Conservation (phyloP, 257 asterid species). For the Echium plantagineum region DNA sequence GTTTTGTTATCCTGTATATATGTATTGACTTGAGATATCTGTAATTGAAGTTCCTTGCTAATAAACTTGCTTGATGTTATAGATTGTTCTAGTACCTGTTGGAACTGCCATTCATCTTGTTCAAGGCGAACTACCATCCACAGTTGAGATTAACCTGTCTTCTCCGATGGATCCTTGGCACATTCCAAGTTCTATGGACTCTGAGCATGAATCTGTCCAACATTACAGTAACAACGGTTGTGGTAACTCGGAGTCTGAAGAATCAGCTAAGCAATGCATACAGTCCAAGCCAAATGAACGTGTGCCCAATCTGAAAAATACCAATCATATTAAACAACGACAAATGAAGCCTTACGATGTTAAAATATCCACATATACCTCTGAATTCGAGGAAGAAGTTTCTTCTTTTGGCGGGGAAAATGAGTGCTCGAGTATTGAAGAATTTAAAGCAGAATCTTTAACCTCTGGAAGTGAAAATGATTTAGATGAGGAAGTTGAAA, state of each 20-base stretch:
- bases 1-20: conserved; percentile 1
- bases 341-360: conserved; percentile 8
- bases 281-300: background rate
- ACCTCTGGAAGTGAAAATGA: conserved; percentile 39
- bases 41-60: conserved; percentile 5
- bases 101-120: conserved; percentile 85
- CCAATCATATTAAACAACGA: background rate
- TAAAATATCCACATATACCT: conserved; percentile 18
- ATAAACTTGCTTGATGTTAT: conserved; percentile 8
- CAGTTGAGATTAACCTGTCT: conserved; percentile 49
- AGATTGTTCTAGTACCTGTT: conserved; percentile 81
- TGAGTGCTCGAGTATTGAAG: conserved; percentile 27
- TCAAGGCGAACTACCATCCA: conserved; percentile 65
- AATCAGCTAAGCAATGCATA: background rate
- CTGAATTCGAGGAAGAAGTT: conserved; percentile 14
- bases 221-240: background rate
- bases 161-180: conserved; percentile 81
- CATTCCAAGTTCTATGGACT: conserved; percentile 54
- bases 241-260: background rate
- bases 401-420: conserved; percentile 18
- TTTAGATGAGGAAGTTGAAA: conserved; percentile 21
- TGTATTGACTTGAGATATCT: conserved; percentile 4
- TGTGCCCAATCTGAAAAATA: background rate
- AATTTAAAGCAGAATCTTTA: conserved; percentile 18
- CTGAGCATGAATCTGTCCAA: conserved; percentile 6